Percentiles rank a stretch among this genome's conserved stretches.
phyloP scores from a whole-genome alignment of 1,139 yeast genomes.

The Blastobotrys ciferrii region DNA sequence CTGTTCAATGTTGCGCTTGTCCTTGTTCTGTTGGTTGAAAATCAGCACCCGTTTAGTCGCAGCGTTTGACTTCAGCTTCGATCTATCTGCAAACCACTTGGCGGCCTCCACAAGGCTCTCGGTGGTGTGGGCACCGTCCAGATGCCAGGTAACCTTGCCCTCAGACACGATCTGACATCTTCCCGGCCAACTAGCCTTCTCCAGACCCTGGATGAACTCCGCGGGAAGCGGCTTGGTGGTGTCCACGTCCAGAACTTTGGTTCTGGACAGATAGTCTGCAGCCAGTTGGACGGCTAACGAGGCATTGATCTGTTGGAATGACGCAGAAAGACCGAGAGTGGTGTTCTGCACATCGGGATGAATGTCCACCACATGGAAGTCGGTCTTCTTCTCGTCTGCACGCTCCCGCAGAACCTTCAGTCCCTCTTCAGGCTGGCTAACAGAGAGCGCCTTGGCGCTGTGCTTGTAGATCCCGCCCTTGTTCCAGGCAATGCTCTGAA shows the following conservation, averaged over 20 bases:
- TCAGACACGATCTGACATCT: conserved; percentile 74
- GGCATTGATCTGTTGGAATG: conserved; percentile 82
- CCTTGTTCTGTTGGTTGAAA: conserved; percentile 94
- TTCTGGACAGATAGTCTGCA: conserved; percentile 53
- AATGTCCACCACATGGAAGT: conserved; percentile 50
- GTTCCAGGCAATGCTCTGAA: conserved; percentile 92
- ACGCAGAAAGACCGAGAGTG: conserved; percentile 79
- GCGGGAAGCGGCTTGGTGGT: conserved; percentile 48
- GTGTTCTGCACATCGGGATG: conserved; percentile 41
- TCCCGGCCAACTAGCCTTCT: conserved; percentile 83
- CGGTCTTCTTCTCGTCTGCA: conserved; percentile 59
- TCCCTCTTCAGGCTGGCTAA: conserved; percentile 55
- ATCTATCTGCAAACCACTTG: conserved; percentile 57
- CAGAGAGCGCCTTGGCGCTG: conserved; percentile 64
- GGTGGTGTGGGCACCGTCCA: conserved; percentile 95
- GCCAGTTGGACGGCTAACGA: conserved; percentile 82
- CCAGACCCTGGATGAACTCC: conserved; percentile 63
- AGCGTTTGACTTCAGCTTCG: conserved; percentile 21
- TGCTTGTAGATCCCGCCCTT: conserved; percentile 89
- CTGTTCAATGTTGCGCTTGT: conserved; percentile 51
- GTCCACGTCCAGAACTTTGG: conserved; percentile 25
- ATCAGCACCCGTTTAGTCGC: conserved; percentile 47
- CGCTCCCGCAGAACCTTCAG: conserved; percentile 50
- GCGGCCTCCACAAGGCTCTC: conserved; percentile 83
- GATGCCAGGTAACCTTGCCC: conserved; percentile 62